Evolutionary conservation across 192 early-diverging fungal species (phyloP), one percentile per base, ranked within the genome.

Genomic region (Linnemannia schmuckeri): DNA sequence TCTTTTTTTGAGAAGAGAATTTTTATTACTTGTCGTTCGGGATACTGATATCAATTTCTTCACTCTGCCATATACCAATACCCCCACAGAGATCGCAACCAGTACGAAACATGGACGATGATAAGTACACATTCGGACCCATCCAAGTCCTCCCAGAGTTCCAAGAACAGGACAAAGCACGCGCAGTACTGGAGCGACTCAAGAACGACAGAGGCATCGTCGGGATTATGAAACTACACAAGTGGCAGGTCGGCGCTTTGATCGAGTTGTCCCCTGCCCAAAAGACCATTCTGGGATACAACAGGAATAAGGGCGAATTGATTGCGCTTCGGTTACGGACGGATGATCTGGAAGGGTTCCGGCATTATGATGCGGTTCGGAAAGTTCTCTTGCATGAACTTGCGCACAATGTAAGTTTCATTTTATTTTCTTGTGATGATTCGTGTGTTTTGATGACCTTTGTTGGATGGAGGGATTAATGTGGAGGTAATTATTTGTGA

Each of bases 341-440:
- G 5, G 92, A 96, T 87, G 92, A 93, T 80, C 82, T 96, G 72
- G 91, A 92, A 57, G 96, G 96, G 9, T 97, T 97, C 74, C 82
- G 96, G 49, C 91, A 93, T 63, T 97, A 95, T 78, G 89, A 91
- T 37, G 88, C 91, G 0, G 88, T 97, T 10, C 82, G 94, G 27
- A 93, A 91, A 63, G 95, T 96, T 4, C 76, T 97, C 27, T 76
- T 97, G 38, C 96, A 97, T 83, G 96, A 97, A 81, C 90, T 97
- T 9, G 86, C 94, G 7, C 96, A 97, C 74, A 95, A 94, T 88
- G 93, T 93, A 82, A 81, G 81, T 57, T 13, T 17, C 27, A 18
- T 3, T 69, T 70, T 52, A 4, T 44, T 27, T 61, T 42, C 46
- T 35, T 63, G 17, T 68, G 12, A 30, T 8, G 12, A 20, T 54